Conservation (phyloP, 2,329 filamentous ascomycete species). For the Microcyclospora pomicola region DNA sequence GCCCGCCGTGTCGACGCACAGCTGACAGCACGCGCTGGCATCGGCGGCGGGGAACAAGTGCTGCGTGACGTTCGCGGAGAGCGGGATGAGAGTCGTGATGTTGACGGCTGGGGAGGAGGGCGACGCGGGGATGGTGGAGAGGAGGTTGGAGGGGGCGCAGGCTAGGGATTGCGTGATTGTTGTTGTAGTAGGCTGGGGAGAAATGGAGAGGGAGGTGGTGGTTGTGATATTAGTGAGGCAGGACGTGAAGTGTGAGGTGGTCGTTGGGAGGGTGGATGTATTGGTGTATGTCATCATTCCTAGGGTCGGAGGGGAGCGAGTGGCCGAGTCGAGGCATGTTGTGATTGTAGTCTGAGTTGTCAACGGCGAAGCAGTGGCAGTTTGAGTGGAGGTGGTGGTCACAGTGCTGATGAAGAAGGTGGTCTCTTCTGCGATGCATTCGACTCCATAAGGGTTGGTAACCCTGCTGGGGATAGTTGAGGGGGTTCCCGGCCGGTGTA, state of each 20-base stretch:
- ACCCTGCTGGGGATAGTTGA: constrained; percentile 4
- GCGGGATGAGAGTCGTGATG: constrained; percentile 12
- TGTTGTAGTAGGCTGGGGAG: constrained; percentile 1
- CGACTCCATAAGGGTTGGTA: constrained; percentile 8
- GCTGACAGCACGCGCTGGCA: constrained; percentile 15
- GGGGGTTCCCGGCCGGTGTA: constrained; percentile 4
- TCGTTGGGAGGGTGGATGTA: constrained; percentile 4
- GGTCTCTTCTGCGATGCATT: constrained; percentile 13
- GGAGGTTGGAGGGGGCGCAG: constrained; percentile 17
- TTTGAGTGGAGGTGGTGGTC: constrained; percentile 9
- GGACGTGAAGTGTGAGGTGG: too few species aligned
- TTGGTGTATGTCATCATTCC: constrained; percentile 3
- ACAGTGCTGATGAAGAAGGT: constrained; percentile 10
- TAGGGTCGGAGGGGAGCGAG: not conserved
- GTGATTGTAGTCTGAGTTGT: constrained; percentile 9
- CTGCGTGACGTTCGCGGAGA: constrained; percentile 10
- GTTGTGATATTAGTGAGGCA: constrained; percentile 2
- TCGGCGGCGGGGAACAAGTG: constrained; percentile 12
- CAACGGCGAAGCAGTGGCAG: constrained; percentile 11
- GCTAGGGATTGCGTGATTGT: constrained; percentile 15
- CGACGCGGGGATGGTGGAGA: constrained; percentile 10
- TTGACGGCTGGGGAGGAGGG: not conserved
- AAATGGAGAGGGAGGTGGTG: constrained; percentile 10
- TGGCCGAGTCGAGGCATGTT: too few species aligned
- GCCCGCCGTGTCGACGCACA: constrained; percentile 12